phyloP scores from a whole-genome alignment of 1,284 basidiomycete genomes.

The Fistulina hepatica region DNA sequence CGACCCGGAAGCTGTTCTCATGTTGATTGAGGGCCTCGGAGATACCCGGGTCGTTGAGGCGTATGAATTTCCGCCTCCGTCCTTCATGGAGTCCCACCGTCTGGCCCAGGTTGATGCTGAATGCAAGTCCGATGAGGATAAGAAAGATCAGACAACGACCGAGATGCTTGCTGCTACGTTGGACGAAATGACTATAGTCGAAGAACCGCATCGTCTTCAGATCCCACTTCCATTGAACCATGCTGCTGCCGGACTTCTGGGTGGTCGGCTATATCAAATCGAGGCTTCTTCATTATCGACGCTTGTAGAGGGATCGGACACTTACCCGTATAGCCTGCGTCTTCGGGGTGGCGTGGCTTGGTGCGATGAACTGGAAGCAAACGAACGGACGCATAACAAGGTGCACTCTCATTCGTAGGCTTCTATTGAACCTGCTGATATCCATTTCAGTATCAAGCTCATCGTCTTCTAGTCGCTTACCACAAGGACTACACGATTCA shows the following conservation, averaged over 20 bases:
- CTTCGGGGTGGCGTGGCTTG: constrained; percentile 44
- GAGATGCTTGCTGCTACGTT: constrained; percentile 33
- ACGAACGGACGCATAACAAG: constrained; percentile 40
- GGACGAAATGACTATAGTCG: constrained; percentile 29
- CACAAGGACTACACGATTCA: constrained; percentile 57
- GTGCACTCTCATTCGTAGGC: constrained; percentile 19
- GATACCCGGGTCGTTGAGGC: constrained; percentile 36
- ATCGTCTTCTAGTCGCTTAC: constrained; percentile 56
- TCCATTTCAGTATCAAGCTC: constrained; percentile 43
- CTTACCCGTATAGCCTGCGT: constrained; percentile 20
- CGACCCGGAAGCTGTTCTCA: constrained; percentile 61
- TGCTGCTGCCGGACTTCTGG: constrained; percentile 30
- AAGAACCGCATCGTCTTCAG: constrained; percentile 28
- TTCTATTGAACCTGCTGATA: constrained; percentile 7
- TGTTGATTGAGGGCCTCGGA: constrained; percentile 33
- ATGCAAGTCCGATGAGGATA: constrained; percentile 15
- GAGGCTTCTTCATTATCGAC: constrained; percentile 35
- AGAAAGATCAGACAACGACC: constrained; percentile 32
- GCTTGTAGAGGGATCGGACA: constrained; percentile 19
- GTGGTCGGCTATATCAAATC: constrained; percentile 33
- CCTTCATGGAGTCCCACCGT: constrained; percentile 22
- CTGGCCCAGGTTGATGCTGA: constrained; percentile 12
- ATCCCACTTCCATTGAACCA: constrained; percentile 33
- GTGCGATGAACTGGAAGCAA: constrained; percentile 31
- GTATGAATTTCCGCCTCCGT: constrained; percentile 46